These are phyloP conservation scores for Venustampulla echinocandica DNA, from an alignment of 495 filamentous ascomycete genomes.

Conservation along the genomic window DNA sequence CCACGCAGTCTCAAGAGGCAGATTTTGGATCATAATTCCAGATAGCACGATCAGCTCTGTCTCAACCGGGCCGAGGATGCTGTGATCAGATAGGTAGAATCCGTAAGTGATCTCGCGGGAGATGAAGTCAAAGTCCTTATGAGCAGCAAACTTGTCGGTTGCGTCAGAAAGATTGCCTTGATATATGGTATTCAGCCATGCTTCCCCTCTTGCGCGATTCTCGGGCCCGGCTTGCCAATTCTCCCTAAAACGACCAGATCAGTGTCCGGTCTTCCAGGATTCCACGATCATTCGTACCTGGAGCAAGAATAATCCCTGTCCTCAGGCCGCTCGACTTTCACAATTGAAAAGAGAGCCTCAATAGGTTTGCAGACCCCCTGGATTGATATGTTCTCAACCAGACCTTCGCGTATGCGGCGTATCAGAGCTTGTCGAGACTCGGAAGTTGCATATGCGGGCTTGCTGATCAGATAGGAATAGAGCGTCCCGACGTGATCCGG, in stretches of 20 bases:
- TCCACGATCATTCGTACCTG: conserved; percentile 15
- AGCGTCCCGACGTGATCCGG: conserved; percentile 39
- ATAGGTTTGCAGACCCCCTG: conserved; percentile 47
- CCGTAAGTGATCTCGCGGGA: conserved; percentile 45
- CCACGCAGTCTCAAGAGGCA: conserved; percentile 44
- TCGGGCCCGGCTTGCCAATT: conserved; percentile 35
- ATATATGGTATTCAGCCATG: conserved; percentile 39
- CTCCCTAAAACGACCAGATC: conserved; percentile 19
- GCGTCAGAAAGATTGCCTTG: conserved; percentile 29
- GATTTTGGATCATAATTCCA: conserved; percentile 52
- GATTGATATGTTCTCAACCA: conserved; percentile 42
- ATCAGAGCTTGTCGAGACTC: conserved; percentile 36
- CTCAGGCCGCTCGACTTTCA: conserved; percentile 37
- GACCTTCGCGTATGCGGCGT: conserved; percentile 42
- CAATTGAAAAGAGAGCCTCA: conserved; percentile 40
- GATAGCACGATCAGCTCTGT: conserved; percentile 48
- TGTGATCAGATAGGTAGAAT: conserved; percentile 46
- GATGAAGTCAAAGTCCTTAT: conserved; percentile 38
- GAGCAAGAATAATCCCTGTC: conserved; percentile 45
- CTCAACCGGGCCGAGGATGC: conserved; percentile 42
- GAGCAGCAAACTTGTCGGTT: conserved; percentile 37
- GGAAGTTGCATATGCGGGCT: conserved; percentile 30
- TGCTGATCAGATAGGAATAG: conserved; percentile 40
- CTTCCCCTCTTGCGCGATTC: conserved; percentile 37
- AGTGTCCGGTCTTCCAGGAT: not conserved